Evolutionary conservation across 202 grass and related monocot species (phyloP), one percentile per base, ranked within the genome.

Genomic region (Eragrostis tef): DNA sequence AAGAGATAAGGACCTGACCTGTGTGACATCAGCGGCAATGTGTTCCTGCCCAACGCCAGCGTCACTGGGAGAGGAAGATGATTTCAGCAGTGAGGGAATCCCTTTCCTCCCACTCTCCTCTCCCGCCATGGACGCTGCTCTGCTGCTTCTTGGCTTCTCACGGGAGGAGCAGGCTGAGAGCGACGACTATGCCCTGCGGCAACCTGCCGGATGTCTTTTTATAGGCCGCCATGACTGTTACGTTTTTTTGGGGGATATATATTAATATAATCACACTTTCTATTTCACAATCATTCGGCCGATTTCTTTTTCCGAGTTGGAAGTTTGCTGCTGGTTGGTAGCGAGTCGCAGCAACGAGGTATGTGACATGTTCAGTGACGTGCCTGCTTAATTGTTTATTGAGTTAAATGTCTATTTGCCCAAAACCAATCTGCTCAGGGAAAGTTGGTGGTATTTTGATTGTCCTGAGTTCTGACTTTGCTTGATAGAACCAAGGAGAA

Each of bases 1-100:
- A 86, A 6, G 69, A 70, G 1, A 71, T 54, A 59, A n/a, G n/a
- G n/a, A n/a, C n/a, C n/a, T n/a, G n/a, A 57, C 78, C 64, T 80
- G 50, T 0, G 82, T 89, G 56, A 81, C 71, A 53, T 89, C 87
- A 9, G 77, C 76, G 56, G 82, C 82, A 27, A 89, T 89, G 77
- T 85, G 87, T 15, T 89, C 82, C 36, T 85, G 63, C 70, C 75
- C 74, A 60, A 43, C 52, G 41, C 44, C 83, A 6, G 14, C 70
- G 6, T 70, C 53, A 36, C 19, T 61, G 24, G 31, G 64, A 11
- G 74, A 42, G 20, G 83, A 22, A 1, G 77, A 56, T 1, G 63
- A 21, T 11, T 7, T 65, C 17, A 88, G 81, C n/a, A 88, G 82
- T 11, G 81, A 56, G 49, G 87, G 87, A 46, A 85, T 1, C 0